phyloP scores from a whole-genome alignment of 768 basidiomycete species.

The Saitozyma podzolica region DNA sequence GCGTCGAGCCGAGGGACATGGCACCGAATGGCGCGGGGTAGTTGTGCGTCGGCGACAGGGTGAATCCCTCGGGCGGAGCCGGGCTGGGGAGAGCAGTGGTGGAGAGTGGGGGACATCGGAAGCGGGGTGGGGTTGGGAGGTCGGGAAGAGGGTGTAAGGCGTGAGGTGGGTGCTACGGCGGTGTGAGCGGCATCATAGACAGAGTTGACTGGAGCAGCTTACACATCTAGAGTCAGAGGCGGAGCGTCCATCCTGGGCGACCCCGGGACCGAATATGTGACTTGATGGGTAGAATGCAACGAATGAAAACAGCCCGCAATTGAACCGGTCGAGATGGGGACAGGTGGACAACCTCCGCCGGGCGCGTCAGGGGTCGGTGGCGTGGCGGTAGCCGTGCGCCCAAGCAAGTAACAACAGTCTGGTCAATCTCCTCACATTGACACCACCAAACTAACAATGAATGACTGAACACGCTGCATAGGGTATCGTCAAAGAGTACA shows the following conservation, averaged over 20 bases:
- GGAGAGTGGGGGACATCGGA: conserved; percentile 7
- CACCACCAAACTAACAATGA: too few species aligned
- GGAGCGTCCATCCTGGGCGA: conserved; percentile 11
- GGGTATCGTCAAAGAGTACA: too few species aligned
- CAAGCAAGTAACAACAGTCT: too few species aligned
- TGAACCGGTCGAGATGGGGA: too few species aligned
- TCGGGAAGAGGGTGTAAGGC: conserved; percentile 20
- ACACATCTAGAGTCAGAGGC: conserved; percentile 16
- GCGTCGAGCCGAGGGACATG: conserved; percentile 86
- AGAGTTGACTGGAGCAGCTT: neutral
- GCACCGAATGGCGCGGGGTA: conserved; percentile 81
- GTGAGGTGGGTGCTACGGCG: conserved; percentile 18
- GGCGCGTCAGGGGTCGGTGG: too few species aligned
- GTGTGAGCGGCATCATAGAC: neutral
- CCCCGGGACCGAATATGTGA: too few species aligned
- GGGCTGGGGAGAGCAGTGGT: conserved; percentile 7
- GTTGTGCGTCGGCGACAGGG: conserved; percentile 74
- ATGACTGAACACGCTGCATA: too few species aligned
- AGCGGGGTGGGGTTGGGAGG: conserved; percentile 1
- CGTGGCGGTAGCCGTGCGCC: too few species aligned
- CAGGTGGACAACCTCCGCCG: too few species aligned
- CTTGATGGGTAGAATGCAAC: too few species aligned
- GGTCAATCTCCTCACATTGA: too few species aligned
- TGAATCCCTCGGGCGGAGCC: conserved; percentile 73
- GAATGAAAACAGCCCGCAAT: too few species aligned